phyloP scores from a whole-genome alignment of 805 yeast genomes.

The Saturnispora quitensis region DNA sequence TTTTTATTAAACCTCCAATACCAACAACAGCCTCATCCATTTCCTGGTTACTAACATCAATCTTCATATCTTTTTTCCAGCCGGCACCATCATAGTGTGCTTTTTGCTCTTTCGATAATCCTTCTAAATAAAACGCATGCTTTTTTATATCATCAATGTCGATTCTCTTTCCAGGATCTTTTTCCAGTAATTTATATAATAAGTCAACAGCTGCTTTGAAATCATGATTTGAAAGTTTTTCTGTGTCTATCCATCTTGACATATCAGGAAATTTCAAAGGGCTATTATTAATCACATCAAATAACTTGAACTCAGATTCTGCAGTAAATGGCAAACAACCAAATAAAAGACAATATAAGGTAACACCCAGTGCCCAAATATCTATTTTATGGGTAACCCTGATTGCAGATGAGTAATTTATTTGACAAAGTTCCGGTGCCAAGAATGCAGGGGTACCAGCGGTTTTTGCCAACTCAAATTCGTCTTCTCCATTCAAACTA shows the following conservation, averaged over 20 bases:
- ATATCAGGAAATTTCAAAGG: constrained; percentile 48
- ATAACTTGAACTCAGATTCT: constrained; percentile 75
- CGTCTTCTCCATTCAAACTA: constrained; percentile 41
- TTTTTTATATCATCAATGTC: constrained; percentile 62
- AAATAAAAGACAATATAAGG: constrained; percentile 77
- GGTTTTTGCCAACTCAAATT: constrained; percentile 83
- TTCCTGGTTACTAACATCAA: constrained; percentile 58
- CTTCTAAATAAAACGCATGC: constrained; percentile 53
- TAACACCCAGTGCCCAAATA: constrained; percentile 96
- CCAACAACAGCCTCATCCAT: constrained; percentile 74
- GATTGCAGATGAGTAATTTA: constrained; percentile 36
- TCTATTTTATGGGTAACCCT: constrained; percentile 77
- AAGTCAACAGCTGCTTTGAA: constrained; percentile 46
- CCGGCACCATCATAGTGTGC: constrained; percentile 21
- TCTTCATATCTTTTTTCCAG: constrained; percentile 31
- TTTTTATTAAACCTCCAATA: constrained; percentile 57
- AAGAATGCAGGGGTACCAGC: constrained; percentile 97
- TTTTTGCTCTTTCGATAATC: constrained; percentile 22
- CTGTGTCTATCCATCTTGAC: constrained; percentile 21
- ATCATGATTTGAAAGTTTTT: constrained; percentile 18
- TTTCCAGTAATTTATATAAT: constrained; percentile 50
- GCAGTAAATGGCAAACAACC: constrained; percentile 88
- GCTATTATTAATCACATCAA: constrained; percentile 67
- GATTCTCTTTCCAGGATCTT: constrained; percentile 60
- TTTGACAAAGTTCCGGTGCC: constrained; percentile 85